A percentile compares a stretch with the other conserved stretches of the same genome.
Conservation (phyloP, 148 eudicot species). For the Talinum fruticosum region DNA sequence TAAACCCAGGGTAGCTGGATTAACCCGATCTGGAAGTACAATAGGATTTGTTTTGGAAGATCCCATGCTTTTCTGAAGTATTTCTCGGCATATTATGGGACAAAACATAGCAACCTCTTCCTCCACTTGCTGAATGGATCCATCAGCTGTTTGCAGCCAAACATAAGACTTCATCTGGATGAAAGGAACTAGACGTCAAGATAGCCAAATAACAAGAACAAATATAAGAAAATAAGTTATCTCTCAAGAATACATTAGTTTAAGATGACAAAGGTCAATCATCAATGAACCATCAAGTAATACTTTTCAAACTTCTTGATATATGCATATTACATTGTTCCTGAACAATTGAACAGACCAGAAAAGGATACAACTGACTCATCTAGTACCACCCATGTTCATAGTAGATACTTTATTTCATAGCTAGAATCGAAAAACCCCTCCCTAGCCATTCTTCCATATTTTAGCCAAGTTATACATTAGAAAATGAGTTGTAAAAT, state of each 20-base stretch:
- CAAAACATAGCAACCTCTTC: slow-evolving; percentile 89
- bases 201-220: neutral
- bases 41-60: slow-evolving; percentile 73
- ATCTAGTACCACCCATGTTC: neutral
- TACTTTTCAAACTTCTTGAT: neutral
- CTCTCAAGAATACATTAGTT: neutral
- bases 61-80: slow-evolving; percentile 70
- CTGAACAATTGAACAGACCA: neutral
- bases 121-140: slow-evolving; percentile 80
- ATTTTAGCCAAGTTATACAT: too few relatives aligned
- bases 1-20: slow-evolving; percentile 56
- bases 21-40: slow-evolving; percentile 72
- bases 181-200: slow-evolving; percentile 12
- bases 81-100: slow-evolving; percentile 71
- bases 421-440: neutral
- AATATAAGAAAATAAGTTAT: neutral
- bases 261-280: neutral
- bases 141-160: slow-evolving; percentile 83
- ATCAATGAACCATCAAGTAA: neutral
- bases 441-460: neutral
- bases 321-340: neutral
- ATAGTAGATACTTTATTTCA: neutral
- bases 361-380: neutral
- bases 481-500: too few relatives aligned
- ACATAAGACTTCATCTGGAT: slow-evolving; percentile 72